Evolutionary conservation across 306 rosid genomes (phyloP), one percentile per base, ranked within the genome.

Genomic region (Pachyrhizus erosus): DNA sequence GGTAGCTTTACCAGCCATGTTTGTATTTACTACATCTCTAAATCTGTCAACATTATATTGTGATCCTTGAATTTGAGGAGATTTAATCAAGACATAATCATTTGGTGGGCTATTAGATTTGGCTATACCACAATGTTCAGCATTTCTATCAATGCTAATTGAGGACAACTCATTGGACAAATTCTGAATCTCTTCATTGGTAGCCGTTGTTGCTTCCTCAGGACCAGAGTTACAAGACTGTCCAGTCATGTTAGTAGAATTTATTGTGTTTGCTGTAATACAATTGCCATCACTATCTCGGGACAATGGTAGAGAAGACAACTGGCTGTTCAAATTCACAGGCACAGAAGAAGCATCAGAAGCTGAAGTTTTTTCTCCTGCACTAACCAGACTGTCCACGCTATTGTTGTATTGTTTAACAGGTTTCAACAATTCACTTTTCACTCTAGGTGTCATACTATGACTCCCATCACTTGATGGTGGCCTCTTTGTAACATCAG

Each of bases 91-190:
- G 39, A 57, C 65, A 55, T 71, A 4, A 84, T 93, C 92, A 70
- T 86, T 58, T 82, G 78, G 79, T 18, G 80, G 84, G 76, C 81
- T 82, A 81, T 51, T 85, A 61, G 86, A 82, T 81, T 89, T 83
- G 76, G 76, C 71, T 48, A 76, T 45, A 83, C 85, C 83, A 64
- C 85, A 84, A 39, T 79, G 76, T 55, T 84, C 92, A 13, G 80
- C 40, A 77, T 85, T 82, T 83, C 79, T 76, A 76, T 82, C 89
- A 60, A 84, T 87, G 87, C 85, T 72, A 84, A 86, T 29, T 18
- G 88, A 87, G 34, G 94, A 86, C 73, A 92, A 77, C 80, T 89
- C 91, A 75, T 85, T 80, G 88, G 90, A 91, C 80, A 92, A 73
- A 75, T 80, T 88, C 83, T 83, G 90, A 55, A 84, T 83, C 87